Conservation (phyloP, 2,329 filamentous ascomycete species). For the Colletotrichum shisoi region DNA sequence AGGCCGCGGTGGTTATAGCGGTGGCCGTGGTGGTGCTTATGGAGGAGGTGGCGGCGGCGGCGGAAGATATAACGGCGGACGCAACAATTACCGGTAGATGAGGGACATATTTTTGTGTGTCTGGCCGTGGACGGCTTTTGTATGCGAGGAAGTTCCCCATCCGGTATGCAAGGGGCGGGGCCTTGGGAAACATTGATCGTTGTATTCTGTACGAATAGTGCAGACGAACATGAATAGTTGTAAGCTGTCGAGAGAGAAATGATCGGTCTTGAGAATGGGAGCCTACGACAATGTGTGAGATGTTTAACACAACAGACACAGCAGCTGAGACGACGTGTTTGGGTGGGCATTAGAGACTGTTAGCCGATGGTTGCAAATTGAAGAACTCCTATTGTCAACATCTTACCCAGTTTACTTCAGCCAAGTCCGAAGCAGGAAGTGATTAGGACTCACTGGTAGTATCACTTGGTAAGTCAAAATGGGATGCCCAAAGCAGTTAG, state of each 20-base stretch:
- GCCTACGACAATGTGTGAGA: not conserved
- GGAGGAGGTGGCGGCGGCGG: constrained; percentile 14
- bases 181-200: not conserved
- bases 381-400: not conserved
- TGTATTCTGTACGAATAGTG: not conserved
- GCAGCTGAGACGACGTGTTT: not conserved
- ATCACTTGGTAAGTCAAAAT: not conserved
- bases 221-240: not conserved
- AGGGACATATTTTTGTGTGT: not conserved
- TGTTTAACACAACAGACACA: not conserved
- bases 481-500: constrained; percentile 5
- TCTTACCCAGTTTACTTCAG: not conserved
- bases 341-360: not conserved
- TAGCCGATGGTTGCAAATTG: not conserved
- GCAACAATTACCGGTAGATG: constrained; percentile 25
- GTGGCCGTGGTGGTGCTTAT: constrained; percentile 12
- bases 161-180: not conserved
- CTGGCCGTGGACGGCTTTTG: not conserved
- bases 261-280: not conserved
- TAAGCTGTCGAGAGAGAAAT: not conserved
- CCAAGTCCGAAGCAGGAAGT: not conserved
- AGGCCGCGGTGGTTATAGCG: constrained; percentile 18
- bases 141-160: not conserved
- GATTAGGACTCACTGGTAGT: not conserved
- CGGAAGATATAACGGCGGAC: constrained; percentile 22